Base-by-base conservation (phyloP, 148 eudicot species). In the Camellia lanceoleosa region DNA sequence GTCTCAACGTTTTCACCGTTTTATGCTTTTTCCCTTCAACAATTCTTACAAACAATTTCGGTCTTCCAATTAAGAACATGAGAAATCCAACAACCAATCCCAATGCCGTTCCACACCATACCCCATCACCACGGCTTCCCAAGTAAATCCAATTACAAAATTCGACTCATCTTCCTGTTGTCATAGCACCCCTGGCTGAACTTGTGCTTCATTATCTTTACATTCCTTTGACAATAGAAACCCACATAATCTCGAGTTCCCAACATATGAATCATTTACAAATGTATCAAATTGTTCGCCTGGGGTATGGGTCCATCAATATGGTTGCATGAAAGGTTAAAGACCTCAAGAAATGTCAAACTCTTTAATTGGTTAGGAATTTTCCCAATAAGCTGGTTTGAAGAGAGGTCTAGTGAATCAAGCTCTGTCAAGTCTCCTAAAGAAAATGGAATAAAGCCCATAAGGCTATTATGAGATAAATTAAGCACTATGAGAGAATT, bases 401-500 rank as follows among this genome's bases (percentile, higher is more conserved):
- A 12, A 13, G 84, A 82, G 60, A 82, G 65, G 63, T 82, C 84
- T 30, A 30, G 38, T 30, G 79, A 62, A 1, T 30, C 38, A 23
- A 81, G 42, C 52, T 46, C 18, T n/a, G n/a, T 18, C 79, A 76
- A 9, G n/a, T 76, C 74, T 76, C 55, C 70, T 1, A 81, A 47
- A 11, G 80, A 76, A 14, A 63, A 4, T 5, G 76, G 83, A 7
- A 81, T 70, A 30, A 15, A 1, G 16, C 83, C 80, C 4, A 71
- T 69, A 65, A 76, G 80, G 9, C 41, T 61, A 46, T 81, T 81
- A 0, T 49, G 38, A 49, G 83, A 81, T 1, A 81, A 19, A 68
- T 81, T 76, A 23, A 81, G 76, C 12, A 81, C 3, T 12, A 47
- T 62, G 38, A 81, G 80, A 0, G 49, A 30, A 20, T 56, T 60